These are phyloP conservation scores for Paramecium primaurelia DNA, from an alignment of 73 alveolate species.

Conservation along the genomic window DNA sequence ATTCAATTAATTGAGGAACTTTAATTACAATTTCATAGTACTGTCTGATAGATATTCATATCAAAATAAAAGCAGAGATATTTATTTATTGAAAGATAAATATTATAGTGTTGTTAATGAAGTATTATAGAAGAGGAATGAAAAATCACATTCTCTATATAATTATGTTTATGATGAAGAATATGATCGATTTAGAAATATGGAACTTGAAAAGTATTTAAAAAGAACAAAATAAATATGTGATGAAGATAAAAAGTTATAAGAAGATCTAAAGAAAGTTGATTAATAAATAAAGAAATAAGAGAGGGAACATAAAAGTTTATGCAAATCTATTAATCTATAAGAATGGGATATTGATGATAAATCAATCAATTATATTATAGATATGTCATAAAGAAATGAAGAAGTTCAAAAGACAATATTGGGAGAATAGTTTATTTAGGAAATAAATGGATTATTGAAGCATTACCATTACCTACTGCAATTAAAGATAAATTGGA, in stretches of 20 bases:
- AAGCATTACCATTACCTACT: background rate
- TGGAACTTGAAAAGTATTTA: slow-evolving; percentile 52
- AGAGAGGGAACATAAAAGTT: slow-evolving; percentile 29
- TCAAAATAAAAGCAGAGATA: slow-evolving; percentile 4
- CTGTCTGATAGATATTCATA: slow-evolving; percentile 50
- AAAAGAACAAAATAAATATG: slow-evolving; percentile 44
- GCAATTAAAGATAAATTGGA: background rate
- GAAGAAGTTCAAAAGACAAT: background rate
- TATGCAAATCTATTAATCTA: background rate
- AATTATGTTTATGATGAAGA: slow-evolving; percentile 56
- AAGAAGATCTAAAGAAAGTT: background rate
- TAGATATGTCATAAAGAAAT: background rate
- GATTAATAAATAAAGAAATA: background rate
- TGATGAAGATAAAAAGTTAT: slow-evolving; percentile 41
- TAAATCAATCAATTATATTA: background rate
- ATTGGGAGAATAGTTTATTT: background rate
- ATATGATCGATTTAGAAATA: slow-evolving; percentile 54
- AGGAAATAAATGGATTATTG: slow-evolving; percentile 45
- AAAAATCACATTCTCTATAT: slow-evolving; percentile 21
- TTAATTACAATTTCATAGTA: slow-evolving; percentile 20
- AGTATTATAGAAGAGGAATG: background rate
- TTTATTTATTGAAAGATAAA: slow-evolving; percentile 42
- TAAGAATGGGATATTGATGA: background rate
- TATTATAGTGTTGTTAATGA: slow-evolving; percentile 32
- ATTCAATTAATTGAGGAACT: slow-evolving; percentile 1